Evolutionary conservation across 148 eudicot species (phyloP).

Genomic region (Euryodendron excelsum): DNA sequence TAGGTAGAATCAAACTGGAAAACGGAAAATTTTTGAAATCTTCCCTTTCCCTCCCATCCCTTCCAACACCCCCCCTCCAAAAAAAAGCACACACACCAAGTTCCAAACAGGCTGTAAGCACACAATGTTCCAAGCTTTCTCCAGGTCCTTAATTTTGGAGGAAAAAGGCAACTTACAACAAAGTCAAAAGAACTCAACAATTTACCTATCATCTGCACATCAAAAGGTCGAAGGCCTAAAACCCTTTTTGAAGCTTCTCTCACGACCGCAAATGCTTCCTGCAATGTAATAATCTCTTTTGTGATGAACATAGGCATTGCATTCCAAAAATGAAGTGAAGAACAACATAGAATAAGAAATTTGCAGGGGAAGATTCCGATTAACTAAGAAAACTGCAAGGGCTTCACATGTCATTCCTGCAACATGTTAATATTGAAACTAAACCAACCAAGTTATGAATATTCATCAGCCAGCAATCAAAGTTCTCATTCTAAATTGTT

Average conservation of each 20-base stretch:
- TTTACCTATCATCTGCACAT: conserved; percentile 83
- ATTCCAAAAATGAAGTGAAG: not conserved
- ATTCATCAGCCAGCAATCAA: not conserved
- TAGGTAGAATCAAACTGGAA: too few species aligned
- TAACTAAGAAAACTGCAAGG: too few species aligned
- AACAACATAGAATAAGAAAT: not conserved
- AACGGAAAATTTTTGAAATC: too few species aligned
- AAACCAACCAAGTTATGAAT: not conserved
- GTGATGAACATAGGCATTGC: not conserved
- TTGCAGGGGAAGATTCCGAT: not conserved
- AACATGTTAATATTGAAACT: not conserved
- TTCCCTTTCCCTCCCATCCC: too few species aligned
- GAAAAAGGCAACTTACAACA: not conserved
- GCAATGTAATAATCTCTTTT: conserved; percentile 13
- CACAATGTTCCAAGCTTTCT: not conserved
- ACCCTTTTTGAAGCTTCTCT: conserved; percentile 96
- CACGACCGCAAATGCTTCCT: conserved; percentile 97
- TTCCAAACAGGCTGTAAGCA: not conserved
- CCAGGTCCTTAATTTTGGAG: not conserved
- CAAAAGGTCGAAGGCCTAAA: conserved; percentile 94
- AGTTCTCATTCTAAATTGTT: not conserved
- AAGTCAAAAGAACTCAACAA: not conserved
- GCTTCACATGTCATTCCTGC: not conserved
- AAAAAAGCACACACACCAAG: too few species aligned
- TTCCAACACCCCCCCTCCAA: too few species aligned